A percentile compares a stretch with the other conserved stretches of the same genome.
Conservation (phyloP, 176 grass and related monocot genomes). For the Zoysia japonica region DNA sequence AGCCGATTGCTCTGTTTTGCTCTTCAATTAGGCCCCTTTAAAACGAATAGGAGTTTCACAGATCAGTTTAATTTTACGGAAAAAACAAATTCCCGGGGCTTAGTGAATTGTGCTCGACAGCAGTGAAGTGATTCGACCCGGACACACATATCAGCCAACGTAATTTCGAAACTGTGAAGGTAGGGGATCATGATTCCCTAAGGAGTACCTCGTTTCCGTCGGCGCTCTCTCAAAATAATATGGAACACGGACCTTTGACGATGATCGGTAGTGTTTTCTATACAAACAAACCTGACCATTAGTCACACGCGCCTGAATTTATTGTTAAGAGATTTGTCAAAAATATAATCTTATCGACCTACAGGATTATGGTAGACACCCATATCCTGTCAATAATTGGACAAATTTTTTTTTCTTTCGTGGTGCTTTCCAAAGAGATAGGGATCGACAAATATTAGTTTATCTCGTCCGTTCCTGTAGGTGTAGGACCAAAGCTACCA, state of each 20-base stretch:
- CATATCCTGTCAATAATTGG: not conserved
- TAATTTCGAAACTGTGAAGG: too few species aligned
- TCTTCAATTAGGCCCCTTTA: not conserved
- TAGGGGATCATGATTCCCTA: too few species aligned
- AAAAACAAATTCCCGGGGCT: too few species aligned
- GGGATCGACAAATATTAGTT: not conserved
- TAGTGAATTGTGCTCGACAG: too few species aligned
- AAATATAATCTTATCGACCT: not conserved
- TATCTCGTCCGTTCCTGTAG: conserved; percentile 20
- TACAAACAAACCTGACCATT: not conserved
- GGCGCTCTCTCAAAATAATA: not conserved
- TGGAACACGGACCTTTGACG: too few species aligned
- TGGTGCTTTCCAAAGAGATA: conserved; percentile 22
- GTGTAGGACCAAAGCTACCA: conserved; percentile 24
- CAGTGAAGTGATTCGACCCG: too few species aligned
- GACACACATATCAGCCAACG: too few species aligned
- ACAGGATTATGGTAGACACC: too few species aligned
- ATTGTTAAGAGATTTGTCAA: not conserved
- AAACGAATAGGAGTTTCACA: too few species aligned
- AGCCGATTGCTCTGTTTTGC: not conserved
- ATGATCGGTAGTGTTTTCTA: not conserved
- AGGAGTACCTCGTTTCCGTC: too few species aligned
- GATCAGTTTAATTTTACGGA: too few species aligned
- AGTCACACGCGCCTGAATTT: not conserved
- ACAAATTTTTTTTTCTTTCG: not conserved